Percentiles rank a stretch among this genome's conserved stretches.
phyloP scores from a whole-genome alignment of 148 eudicot species.

The Cornus florida region DNA sequence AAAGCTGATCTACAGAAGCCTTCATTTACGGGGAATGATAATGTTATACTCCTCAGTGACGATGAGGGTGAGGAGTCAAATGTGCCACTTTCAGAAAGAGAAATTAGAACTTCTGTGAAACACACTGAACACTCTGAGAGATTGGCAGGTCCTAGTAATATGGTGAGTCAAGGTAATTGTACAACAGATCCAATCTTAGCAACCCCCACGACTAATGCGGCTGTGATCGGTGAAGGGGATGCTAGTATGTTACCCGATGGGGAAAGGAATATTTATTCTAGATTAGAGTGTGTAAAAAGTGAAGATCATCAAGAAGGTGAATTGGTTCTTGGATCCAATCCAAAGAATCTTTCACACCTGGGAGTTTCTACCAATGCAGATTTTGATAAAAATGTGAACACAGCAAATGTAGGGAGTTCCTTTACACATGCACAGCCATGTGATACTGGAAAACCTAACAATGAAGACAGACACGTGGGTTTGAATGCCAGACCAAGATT shows the following conservation, averaged over 20 bases:
- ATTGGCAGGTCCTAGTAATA: conserved; percentile 28
- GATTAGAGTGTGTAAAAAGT: conserved; percentile 32
- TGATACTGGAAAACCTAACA: conserved; percentile 30
- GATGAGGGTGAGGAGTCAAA: conserved; percentile 69
- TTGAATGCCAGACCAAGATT: conserved; percentile 33
- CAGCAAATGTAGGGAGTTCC: conserved; percentile 19
- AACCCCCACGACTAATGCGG: conserved; percentile 28
- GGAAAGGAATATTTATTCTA: conserved; percentile 33
- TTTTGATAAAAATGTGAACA: conserved; percentile 34
- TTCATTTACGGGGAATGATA: conserved; percentile 32
- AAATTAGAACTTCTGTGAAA: conserved; percentile 25
- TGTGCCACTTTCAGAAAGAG: conserved; percentile 21
- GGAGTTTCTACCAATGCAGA: conserved; percentile 30
- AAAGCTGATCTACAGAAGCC: conserved; percentile 33
- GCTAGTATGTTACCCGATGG: conserved; percentile 27
- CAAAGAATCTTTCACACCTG: conserved; percentile 28
- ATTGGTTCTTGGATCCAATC: conserved; percentile 26
- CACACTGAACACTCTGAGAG: conserved; percentile 16
- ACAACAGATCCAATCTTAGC: conserved; percentile 6
- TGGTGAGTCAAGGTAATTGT: conserved; percentile 30
- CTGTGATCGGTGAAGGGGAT: conserved; percentile 41
- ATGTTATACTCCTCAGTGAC: conserved; percentile 82
- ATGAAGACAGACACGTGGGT: conserved; percentile 33
- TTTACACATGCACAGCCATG: conserved; percentile 15
- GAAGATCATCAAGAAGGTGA: conserved; percentile 36